A percentile compares a stretch with the other conserved stretches of the same genome.
These are phyloP conservation scores for Solanum ossicruentum DNA, from an alignment of 257 asterid genomes.

Conservation along the genomic window DNA sequence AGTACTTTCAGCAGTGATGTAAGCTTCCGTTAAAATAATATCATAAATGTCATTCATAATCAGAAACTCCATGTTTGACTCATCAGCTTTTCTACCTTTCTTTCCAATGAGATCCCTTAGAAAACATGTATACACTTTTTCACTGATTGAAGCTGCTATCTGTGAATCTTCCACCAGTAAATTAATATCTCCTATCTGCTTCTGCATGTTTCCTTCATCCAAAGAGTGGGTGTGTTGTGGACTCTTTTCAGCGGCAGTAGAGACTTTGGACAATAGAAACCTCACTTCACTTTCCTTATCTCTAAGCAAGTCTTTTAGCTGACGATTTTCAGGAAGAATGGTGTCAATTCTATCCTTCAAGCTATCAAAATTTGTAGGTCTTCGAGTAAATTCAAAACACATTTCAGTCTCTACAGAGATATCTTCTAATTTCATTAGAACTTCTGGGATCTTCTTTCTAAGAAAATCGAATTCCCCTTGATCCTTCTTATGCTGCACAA, in stretches of 20 bases:
- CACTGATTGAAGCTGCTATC: constrained; percentile 34
- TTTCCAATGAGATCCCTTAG: constrained; percentile 32
- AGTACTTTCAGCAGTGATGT: constrained; percentile 18
- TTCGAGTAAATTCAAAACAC: constrained; percentile 23
- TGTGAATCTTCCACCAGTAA: constrained; percentile 31
- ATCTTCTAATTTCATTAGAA: constrained; percentile 46
- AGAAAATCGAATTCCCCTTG: constrained; percentile 53
- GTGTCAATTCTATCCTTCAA: constrained; percentile 37
- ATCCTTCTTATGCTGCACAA: constrained; percentile 41
- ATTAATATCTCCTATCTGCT: constrained; percentile 27
- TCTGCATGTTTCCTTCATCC: constrained; percentile 40
- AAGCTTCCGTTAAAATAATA: constrained; percentile 26
- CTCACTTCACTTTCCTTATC: constrained; percentile 45
- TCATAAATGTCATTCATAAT: constrained; percentile 23
- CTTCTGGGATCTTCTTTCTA: constrained; percentile 52
- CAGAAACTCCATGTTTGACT: constrained; percentile 25
- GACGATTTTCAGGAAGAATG: constrained; percentile 57
- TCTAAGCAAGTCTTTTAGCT: constrained; percentile 37
- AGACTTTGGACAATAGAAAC: constrained; percentile 38
- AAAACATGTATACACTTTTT: constrained; percentile 44
- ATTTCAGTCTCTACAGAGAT: constrained; percentile 41
- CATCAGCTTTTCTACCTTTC: constrained; percentile 20
- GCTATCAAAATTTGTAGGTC: constrained; percentile 19
- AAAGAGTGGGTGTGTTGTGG: constrained; percentile 23
- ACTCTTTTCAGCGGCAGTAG: constrained; percentile 28